Evolutionary conservation across 108 stramenopile species (phyloP), one percentile per base, ranked within the genome.

Genomic region (Conticribra guillardii): DNA sequence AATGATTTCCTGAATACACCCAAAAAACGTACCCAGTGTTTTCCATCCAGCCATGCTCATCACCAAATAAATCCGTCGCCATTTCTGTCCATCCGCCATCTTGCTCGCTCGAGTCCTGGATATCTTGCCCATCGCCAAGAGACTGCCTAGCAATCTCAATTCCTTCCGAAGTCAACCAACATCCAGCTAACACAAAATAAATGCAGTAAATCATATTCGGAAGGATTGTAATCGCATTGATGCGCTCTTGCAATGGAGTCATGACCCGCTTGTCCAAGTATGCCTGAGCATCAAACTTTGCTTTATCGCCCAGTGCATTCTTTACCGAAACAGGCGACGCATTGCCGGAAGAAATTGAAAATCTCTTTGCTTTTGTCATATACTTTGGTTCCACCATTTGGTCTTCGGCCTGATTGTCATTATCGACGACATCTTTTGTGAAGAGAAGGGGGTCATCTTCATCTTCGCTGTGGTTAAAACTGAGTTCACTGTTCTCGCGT

Each of bases 191-290:
- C 1, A 90, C 49, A 60, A 78, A 87, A 37, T 78, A 81, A 11
- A 79, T 45, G 54, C 86, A 84, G 29, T 74, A 89, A 22, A 87
- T 54, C 19, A 83, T 66, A 24, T 52, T 69, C 0, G 89, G 87
- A 28, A 93, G 56, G 69, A 90, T 84, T 1, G 92, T 90, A 16
- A 90, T 47, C 9, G 86, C 89, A 66, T 93, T 93, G 61, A 80
- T 71, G 21, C 81, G 71, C 63, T 93, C 92, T 71, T 93, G 92
- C 41, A 80, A 61, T 9, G 85, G 72, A 16, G 89, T 81, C 92
- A 93, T 93, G 29, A 84, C 75, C 50, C 92, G 82, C 41, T 75
- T 69, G n/a, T 80, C 58, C 27, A 71, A 31, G 29, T 55, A 78
- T 21, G 48, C 64, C 33, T 78, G 50, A 4, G 57, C 47, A 29